These are phyloP conservation scores for Hygrocybe punicea DNA, from an alignment of 768 basidiomycete genomes.

Conservation along the genomic window DNA sequence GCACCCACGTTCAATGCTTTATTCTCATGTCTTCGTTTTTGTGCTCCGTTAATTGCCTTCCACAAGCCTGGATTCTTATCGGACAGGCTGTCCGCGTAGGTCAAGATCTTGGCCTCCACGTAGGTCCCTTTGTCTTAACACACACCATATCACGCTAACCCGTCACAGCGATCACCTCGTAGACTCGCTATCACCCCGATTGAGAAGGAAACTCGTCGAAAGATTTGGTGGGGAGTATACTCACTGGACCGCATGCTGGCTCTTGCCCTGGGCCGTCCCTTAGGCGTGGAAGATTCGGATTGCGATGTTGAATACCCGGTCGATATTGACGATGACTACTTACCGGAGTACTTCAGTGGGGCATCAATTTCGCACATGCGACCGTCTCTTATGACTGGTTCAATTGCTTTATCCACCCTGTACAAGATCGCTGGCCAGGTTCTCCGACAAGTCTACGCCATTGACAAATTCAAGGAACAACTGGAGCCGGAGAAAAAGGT, in stretches of 20 bases:
- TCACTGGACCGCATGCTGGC: conserved; percentile 90
- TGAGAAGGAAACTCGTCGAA: conserved; percentile 85
- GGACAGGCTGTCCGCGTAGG: conserved; percentile 88
- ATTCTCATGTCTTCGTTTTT: conserved; percentile 86
- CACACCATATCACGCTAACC: conserved; percentile 16
- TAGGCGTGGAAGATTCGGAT: conserved; percentile 85
- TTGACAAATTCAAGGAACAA: conserved; percentile 72
- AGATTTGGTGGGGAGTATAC: conserved; percentile 95
- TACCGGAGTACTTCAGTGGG: conserved; percentile 70
- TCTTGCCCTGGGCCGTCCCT: conserved; percentile 80
- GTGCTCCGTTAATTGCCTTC: conserved; percentile 89
- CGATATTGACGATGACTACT: conserved; percentile 75
- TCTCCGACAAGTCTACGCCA: conserved; percentile 75
- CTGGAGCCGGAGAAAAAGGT: conserved; percentile 69
- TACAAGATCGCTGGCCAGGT: conserved; percentile 85
- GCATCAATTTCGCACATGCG: conserved; percentile 52
- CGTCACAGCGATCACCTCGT: conserved; percentile 70
- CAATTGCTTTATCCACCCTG: conserved; percentile 67
- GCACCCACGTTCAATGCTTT: conserved; percentile 87
- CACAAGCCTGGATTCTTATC: conserved; percentile 89
- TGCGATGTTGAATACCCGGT: conserved; percentile 86
- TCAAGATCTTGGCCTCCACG: conserved; percentile 89
- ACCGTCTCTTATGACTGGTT: conserved; percentile 77
- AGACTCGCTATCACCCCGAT: conserved; percentile 64
- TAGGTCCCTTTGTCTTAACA: conserved; percentile 40